phyloP scores from a whole-genome alignment of 2,329 filamentous ascomycete genomes.

The Fusarium palustre region DNA sequence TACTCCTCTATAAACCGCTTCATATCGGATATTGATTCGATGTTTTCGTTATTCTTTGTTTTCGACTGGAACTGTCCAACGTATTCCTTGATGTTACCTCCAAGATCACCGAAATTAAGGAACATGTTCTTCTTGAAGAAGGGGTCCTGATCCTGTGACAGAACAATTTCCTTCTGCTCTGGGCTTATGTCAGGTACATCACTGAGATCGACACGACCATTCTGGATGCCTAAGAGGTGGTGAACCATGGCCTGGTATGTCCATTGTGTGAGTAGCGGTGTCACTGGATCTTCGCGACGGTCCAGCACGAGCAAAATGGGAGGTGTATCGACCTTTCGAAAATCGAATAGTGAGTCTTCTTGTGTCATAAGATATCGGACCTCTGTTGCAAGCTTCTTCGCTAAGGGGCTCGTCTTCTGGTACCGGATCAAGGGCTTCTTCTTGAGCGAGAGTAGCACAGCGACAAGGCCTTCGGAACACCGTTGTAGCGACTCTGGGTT shows the following conservation, averaged over 20 bases:
- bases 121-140: constrained; percentile 99
- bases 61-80: constrained; percentile 98
- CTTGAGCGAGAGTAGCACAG: constrained; percentile 87
- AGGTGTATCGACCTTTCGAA: constrained; percentile 92
- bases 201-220: constrained; percentile 91
- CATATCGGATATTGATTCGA: constrained; percentile 98
- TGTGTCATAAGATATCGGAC: constrained; percentile 93
- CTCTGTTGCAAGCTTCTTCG: constrained; percentile 94
- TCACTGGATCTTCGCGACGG: constrained; percentile 92
- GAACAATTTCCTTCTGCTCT: constrained; percentile 91
- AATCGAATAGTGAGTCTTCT: constrained; percentile 96
- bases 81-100: constrained; percentile 97
- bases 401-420: constrained; percentile 87
- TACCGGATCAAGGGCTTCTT: constrained; percentile 97
- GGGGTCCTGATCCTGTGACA: constrained; percentile 96
- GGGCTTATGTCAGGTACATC: constrained; percentile 85
- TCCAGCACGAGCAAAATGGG: constrained; percentile 93
- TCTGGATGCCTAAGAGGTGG: constrained; percentile 91
- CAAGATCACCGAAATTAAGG: constrained; percentile 94
- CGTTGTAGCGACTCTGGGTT: constrained; percentile 88
- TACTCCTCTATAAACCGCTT: constrained; percentile 99
- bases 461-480: constrained; percentile 87
- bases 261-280: constrained; percentile 95
- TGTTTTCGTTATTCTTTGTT: constrained; percentile 95
- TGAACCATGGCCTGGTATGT: constrained; percentile 99